Evolutionary conservation across 192 early-diverging fungal species (phyloP).

Genomic region (Thamnidium elegans): DNA sequence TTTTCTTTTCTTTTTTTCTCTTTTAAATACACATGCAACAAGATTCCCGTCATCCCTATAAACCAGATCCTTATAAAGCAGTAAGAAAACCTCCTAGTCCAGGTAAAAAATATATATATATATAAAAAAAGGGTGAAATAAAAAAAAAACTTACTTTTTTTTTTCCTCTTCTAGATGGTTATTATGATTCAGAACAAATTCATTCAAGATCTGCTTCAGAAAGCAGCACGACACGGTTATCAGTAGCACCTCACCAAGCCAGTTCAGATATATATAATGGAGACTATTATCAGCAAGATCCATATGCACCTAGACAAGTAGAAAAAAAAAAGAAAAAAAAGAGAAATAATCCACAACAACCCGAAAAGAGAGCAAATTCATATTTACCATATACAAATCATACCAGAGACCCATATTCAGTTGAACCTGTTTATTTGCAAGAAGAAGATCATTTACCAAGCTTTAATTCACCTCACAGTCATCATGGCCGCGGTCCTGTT

Average conservation of each 20-base stretch:
- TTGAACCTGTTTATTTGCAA: conserved; percentile 18
- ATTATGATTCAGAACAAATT: conserved; percentile 12
- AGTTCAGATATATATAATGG: not conserved
- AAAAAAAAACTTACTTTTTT: no score
- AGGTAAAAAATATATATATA: no score
- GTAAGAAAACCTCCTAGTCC: conserved; percentile 24
- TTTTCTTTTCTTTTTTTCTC: not conserved
- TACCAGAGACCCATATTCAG: conserved; percentile 18
- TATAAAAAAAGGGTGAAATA: not conserved
- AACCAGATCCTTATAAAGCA: conserved; percentile 18
- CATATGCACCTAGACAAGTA: conserved; percentile 16
- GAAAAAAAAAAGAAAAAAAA: not conserved
- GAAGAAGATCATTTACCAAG: conserved; percentile 20
- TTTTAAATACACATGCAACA: conserved; percentile 1
- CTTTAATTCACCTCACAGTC: conserved; percentile 14
- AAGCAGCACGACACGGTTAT: conserved; percentile 21
- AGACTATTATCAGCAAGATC: conserved; percentile 23
- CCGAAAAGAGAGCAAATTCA: conserved; percentile 10
- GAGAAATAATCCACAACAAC: conserved; percentile 4
- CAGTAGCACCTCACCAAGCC: not conserved
- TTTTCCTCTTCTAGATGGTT: conserved; percentile 1
- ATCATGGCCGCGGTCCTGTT: conserved; percentile 3
- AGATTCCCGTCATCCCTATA: not conserved
- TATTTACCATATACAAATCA: conserved; percentile 35
- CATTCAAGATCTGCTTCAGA: conserved; percentile 28